These are phyloP conservation scores for Areca catechu DNA, from an alignment of 176 grass and related monocot species.

Conservation along the genomic window DNA sequence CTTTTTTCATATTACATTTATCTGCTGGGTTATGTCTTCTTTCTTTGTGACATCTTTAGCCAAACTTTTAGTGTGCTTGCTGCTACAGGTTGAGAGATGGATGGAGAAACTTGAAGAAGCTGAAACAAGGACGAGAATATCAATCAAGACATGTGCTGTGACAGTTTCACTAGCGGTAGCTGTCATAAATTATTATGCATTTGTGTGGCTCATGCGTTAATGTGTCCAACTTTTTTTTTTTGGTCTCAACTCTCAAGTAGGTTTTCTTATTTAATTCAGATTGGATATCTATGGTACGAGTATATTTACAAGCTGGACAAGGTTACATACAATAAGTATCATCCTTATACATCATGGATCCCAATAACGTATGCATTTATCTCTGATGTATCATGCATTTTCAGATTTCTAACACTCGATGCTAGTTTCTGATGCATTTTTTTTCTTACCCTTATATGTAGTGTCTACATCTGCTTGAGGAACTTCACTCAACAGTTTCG, in stretches of 20 bases:
- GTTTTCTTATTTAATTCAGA: slow-evolving; percentile 34
- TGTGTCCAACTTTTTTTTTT: too few species aligned
- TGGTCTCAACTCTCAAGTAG: background rate
- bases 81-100: too few species aligned
- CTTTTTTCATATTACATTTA: too few species aligned
- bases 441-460: slow-evolving; percentile 23
- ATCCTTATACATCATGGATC: slow-evolving; percentile 99
- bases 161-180: too few species aligned
- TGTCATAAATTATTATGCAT: too few species aligned
- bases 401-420: slow-evolving; percentile 4
- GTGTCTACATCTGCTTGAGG: slow-evolving; percentile 86
- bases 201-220: too few species aligned
- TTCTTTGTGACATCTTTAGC: too few species aligned
- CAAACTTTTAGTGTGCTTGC: too few species aligned
- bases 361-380: slow-evolving; percentile 73
- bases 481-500: slow-evolving; percentile 94
- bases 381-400: slow-evolving; percentile 3
- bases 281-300: slow-evolving; percentile 93
- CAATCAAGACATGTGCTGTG: too few species aligned
- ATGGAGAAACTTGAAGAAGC: too few species aligned
- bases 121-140: too few species aligned
- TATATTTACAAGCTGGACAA: slow-evolving; percentile 99
- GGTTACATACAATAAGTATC: slow-evolving; percentile 92
- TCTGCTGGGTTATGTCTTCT: too few species aligned
- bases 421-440: slow-evolving; percentile 30